Base-by-base conservation (phyloP, 1,284 basidiomycete species). In the Boletellus sp. region DNA sequence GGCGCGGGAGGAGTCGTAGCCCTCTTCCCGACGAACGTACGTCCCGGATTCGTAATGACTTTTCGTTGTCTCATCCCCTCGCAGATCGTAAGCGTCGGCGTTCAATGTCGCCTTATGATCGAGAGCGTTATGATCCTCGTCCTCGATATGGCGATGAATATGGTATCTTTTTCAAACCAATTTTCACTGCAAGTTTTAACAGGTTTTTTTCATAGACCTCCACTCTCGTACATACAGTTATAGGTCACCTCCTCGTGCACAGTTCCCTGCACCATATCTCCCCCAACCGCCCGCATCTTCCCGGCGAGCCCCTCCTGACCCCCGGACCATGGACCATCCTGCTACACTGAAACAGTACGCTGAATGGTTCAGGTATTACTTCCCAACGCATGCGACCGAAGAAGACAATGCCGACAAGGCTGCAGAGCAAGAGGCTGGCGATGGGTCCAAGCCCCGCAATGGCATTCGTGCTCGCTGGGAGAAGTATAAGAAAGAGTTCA, bases 401-500 rank as follows among this genome's bases (percentile, higher is more conserved):
- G 88, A 91, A 67, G 88, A 91, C 59, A 80, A 73, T 47, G 80
- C 82, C 40, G 84, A 90, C 71, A 87, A 88, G 68, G 85, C 74
- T 52, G 86, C 87, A 11, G 87, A 88, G 56, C 80, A 82, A 63
- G 85, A 87, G 61, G 87, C 87, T 10, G 85, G 80, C 21, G 82
- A 87, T 60, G 87, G 85, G 45, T 73, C 81, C 43, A 81, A 87
- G 68, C 82, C 90, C 56, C 79, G 87, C 47, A 85, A 91, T 64
- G 85, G 86, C 40, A 87, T 89, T 63, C 81, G 79, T 67, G 66
- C 77, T 52, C 80, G 81, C 42, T 95, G 91, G 81, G 92, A 94
- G 68, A 88, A 89, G 60, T 94, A 94, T 66, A 89, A 91, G 69
- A 92, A 91, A 66, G 86, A 90, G 45, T 94, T 92, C 62, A 73